Conservation (phyloP, 2,329 filamentous ascomycete species). For the Penicillium capsulatum region DNA sequence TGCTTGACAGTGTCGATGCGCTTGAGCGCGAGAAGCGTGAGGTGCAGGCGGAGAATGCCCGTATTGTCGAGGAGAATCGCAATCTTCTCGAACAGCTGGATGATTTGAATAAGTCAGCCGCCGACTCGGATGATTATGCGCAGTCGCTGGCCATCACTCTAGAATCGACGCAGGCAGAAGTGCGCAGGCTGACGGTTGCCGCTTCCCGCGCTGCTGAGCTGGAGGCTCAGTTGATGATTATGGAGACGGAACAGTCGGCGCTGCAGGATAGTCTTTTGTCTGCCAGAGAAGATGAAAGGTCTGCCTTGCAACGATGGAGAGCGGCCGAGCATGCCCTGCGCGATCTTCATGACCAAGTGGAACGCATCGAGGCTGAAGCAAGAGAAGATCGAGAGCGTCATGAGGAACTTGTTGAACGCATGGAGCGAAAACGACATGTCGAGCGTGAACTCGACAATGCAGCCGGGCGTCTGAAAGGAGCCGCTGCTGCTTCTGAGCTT, state of each 20-base stretch:
- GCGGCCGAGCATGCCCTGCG: slow-evolving; percentile 74
- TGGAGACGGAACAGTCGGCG: slow-evolving; percentile 76
- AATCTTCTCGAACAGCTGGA: slow-evolving; percentile 79
- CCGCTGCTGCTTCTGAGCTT: slow-evolving; percentile 66
- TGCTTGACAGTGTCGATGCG: slow-evolving; percentile 67
- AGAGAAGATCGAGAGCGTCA: slow-evolving; percentile 76
- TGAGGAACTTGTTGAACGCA: slow-evolving; percentile 71
- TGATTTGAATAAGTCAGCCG: slow-evolving; percentile 70
- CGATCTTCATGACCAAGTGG: slow-evolving; percentile 80
- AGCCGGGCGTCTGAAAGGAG: slow-evolving; percentile 74
- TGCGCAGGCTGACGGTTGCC: slow-evolving; percentile 69
- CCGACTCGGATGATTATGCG: slow-evolving; percentile 75
- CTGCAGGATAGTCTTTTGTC: slow-evolving; percentile 64
- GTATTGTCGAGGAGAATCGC: slow-evolving; percentile 77
- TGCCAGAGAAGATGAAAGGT: slow-evolving; percentile 70
- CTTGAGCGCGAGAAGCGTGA: slow-evolving; percentile 70
- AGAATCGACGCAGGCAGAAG: slow-evolving; percentile 69
- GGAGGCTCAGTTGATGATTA: slow-evolving; percentile 70
- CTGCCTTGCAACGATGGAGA: slow-evolving; percentile 77
- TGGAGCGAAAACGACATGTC: slow-evolving; percentile 77
- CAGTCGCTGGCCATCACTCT: slow-evolving; percentile 72
- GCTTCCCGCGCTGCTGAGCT: slow-evolving; percentile 71
- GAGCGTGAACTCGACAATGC: slow-evolving; percentile 78
- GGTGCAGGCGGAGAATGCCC: slow-evolving; percentile 72
- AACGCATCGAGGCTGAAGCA: slow-evolving; percentile 80